These are phyloP conservation scores for Botrytis deweyae DNA, from an alignment of 2,329 filamentous ascomycete species.

Conservation along the genomic window DNA sequence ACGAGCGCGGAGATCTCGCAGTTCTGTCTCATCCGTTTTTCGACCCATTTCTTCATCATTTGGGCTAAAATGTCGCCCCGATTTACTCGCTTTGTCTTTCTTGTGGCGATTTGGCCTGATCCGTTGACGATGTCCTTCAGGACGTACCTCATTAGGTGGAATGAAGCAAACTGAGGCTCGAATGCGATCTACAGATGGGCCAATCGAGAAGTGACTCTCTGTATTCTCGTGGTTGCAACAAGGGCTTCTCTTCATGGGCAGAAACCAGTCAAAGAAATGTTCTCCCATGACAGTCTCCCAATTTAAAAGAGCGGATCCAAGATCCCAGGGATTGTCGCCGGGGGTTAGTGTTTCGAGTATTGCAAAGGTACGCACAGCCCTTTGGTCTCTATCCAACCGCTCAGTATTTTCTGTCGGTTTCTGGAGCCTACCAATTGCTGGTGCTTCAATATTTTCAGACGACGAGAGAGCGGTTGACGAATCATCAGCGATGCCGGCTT, in stretches of 20 bases:
- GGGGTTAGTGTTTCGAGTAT: conserved; percentile 66
- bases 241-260: conserved; percentile 74
- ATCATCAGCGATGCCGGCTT: background rate
- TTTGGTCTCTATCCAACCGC: conserved; percentile 26
- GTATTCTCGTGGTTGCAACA: conserved; percentile 66
- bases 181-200: conserved; percentile 58
- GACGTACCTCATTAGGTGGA: conserved; percentile 7
- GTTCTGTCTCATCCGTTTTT: conserved; percentile 21
- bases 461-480: background rate
- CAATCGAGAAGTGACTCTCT: conserved; percentile 67
- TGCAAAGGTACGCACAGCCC: conserved; percentile 68
- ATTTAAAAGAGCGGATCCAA: conserved; percentile 65
- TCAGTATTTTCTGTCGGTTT: background rate
- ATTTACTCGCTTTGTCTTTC: background rate
- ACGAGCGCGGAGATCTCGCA: conserved; percentile 14
- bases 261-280: conserved; percentile 70
- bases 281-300: conserved; percentile 78
- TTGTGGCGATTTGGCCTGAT: background rate
- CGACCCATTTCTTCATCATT: conserved; percentile 14
- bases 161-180: conserved; percentile 39
- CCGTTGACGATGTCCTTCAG: background rate
- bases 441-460: background rate
- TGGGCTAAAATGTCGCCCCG: background rate
- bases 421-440: background rate
- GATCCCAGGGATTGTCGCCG: conserved; percentile 83